Evolutionary conservation across 768 basidiomycete genomes (phyloP).

Genomic region (Boletales sp.): DNA sequence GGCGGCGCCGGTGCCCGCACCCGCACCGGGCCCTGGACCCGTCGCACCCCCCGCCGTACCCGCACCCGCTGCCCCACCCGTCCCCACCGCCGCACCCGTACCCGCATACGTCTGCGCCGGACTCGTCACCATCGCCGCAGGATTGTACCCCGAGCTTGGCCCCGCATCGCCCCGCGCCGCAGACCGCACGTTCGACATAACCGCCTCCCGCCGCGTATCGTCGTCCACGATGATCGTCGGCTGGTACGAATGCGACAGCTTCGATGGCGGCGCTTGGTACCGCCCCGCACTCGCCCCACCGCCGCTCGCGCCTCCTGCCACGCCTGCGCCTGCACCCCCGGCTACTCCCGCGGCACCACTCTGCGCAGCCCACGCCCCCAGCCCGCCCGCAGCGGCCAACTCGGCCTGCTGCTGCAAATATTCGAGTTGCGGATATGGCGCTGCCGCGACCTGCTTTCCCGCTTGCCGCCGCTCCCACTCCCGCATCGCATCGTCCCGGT

Average conservation of each 20-base stretch:
- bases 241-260: conserved; percentile 35
- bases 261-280: conserved; percentile 43
- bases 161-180: conserved; percentile 52
- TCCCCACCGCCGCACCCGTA: conserved; percentile 32
- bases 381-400: conserved; percentile 61
- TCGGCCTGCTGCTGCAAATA: conserved; percentile 93
- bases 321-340: conserved; percentile 31
- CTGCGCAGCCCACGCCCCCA: conserved; percentile 50
- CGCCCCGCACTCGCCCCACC: conserved; percentile 25
- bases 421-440: conserved; percentile 87
- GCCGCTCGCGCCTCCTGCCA: neutral
- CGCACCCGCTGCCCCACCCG: neutral
- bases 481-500: conserved; percentile 89
- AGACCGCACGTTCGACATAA: conserved; percentile 74
- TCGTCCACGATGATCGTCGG: conserved; percentile 64
- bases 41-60: neutral
- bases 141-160: conserved; percentile 40
- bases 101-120: conserved; percentile 73
- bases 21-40: neutral
- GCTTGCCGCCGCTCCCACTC: conserved; percentile 94
- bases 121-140: conserved; percentile 58
- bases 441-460: conserved; percentile 65
- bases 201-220: conserved; percentile 72
- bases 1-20: conserved; percentile 1
- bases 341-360: conserved; percentile 15